These are phyloP conservation scores for Neurospora sp. DNA, from an alignment of 495 filamentous ascomycete genomes.

Conservation along the genomic window DNA sequence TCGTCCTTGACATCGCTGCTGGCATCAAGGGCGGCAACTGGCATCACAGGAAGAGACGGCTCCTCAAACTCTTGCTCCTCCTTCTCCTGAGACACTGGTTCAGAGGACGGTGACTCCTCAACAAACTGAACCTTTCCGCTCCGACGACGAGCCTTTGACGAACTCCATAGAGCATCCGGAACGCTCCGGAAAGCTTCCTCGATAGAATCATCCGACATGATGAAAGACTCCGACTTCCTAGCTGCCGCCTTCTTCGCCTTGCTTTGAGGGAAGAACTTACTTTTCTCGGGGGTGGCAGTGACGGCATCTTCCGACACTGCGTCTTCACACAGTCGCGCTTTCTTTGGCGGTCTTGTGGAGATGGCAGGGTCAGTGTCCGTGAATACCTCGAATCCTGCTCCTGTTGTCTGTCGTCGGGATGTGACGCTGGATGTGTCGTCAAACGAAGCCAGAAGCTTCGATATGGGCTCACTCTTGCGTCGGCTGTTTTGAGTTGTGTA, in stretches of 20 bases:
- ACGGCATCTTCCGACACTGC: slow-evolving; percentile 7
- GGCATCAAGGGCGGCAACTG: not conserved
- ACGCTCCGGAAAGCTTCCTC: slow-evolving; percentile 34
- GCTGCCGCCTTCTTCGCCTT: slow-evolving; percentile 8
- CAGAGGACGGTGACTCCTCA: slow-evolving; percentile 1
- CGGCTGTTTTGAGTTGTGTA: slow-evolving; percentile 21
- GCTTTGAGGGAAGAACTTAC: slow-evolving; percentile 31
- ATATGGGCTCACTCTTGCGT: slow-evolving; percentile 30
- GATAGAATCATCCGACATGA: slow-evolving; percentile 39
- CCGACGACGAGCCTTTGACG: not conserved
- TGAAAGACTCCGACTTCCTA: slow-evolving; percentile 17
- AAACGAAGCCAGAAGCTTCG: slow-evolving; percentile 20
- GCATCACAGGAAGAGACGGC: not conserved
- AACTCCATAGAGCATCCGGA: slow-evolving; percentile 21
- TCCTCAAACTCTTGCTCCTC: not conserved
- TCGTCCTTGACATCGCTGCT: slow-evolving; percentile 3
- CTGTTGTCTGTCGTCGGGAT: slow-evolving; percentile 25
- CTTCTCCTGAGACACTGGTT: not conserved
- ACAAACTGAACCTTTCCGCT: slow-evolving; percentile 1
- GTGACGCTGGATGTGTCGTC: not conserved
- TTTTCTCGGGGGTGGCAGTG: slow-evolving; percentile 18
- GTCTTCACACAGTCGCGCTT: slow-evolving; percentile 38
- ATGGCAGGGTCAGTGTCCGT: slow-evolving; percentile 10
- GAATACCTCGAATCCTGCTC: slow-evolving; percentile 9
- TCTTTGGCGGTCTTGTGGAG: slow-evolving; percentile 36